phyloP scores from a whole-genome alignment of 2,329 filamentous ascomycete genomes.

The Phyllosticta ampelicida region DNA sequence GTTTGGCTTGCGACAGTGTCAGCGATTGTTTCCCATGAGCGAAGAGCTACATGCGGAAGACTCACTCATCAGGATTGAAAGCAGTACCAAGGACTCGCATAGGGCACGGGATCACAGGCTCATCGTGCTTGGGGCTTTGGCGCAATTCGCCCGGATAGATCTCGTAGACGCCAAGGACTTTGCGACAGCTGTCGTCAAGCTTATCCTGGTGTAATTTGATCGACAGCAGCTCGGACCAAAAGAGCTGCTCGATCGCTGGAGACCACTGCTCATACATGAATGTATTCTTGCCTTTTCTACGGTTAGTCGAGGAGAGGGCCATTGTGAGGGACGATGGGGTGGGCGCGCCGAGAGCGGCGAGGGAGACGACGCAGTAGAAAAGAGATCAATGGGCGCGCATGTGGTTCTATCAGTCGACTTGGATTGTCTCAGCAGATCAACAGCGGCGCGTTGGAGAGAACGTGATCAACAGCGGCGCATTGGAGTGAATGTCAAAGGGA shows the following conservation, averaged over 20 bases:
- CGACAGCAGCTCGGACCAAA: conserved; percentile 84
- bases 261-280: conserved; percentile 82
- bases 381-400: conserved; percentile 5
- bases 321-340: neutral
- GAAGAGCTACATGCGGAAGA: conserved; percentile 14
- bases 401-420: conserved; percentile 1
- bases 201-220: conserved; percentile 96
- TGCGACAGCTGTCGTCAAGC: conserved; percentile 84
- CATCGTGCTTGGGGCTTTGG: conserved; percentile 54
- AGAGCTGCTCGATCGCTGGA: conserved; percentile 89
- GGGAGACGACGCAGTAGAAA: neutral
- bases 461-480: neutral
- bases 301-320: conserved; percentile 5
- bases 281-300: conserved; percentile 27
- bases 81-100: conserved; percentile 88
- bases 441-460: neutral
- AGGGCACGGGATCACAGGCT: conserved; percentile 66
- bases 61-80: conserved; percentile 71
- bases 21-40: conserved; percentile 6
- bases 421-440: neutral
- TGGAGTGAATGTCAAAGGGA: conserved; percentile 2
- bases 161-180: conserved; percentile 81
- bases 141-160: too few relatives aligned
- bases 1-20: conserved; percentile 6
- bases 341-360: neutral